These are phyloP conservation scores for Mycena albidolilacea DNA, from an alignment of 768 basidiomycete genomes.

Conservation along the genomic window DNA sequence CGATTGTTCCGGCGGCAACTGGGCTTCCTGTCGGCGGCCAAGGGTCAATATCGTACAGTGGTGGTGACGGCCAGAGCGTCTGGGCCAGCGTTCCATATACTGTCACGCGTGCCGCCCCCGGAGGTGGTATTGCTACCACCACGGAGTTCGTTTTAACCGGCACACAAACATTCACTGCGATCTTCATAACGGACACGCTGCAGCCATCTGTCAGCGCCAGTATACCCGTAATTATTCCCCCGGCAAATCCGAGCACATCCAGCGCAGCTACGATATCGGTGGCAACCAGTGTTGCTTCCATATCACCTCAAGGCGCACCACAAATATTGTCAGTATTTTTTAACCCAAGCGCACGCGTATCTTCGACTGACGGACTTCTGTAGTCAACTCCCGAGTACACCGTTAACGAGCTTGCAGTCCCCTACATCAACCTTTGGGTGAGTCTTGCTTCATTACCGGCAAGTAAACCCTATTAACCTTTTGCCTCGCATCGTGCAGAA, in stretches of 20 bases:
- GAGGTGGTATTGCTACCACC: background rate
- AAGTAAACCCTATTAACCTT: background rate
- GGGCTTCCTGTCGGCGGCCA: no score
- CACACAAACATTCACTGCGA: background rate
- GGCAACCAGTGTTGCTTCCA: background rate
- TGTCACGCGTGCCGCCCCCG: no score
- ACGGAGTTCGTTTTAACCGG: background rate
- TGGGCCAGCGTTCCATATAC: no score
- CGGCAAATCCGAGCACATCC: background rate
- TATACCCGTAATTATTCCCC: background rate
- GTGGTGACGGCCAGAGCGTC: no score
- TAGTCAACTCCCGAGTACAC: background rate
- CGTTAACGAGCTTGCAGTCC: background rate
- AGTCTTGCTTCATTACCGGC: background rate
- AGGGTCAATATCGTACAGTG: no score
- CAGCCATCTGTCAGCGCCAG: background rate
- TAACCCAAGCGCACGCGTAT: no score
- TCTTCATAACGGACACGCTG: background rate
- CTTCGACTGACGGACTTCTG: background rate
- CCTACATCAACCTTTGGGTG: slow-evolving; percentile 19
- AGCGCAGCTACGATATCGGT: background rate
- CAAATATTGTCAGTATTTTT: background rate
- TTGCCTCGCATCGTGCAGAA: background rate
- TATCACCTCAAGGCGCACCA: background rate
- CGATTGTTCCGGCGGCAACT: background rate